Base-by-base conservation (phyloP, 164 flowering plant species). In the Berberis thunbergii region DNA sequence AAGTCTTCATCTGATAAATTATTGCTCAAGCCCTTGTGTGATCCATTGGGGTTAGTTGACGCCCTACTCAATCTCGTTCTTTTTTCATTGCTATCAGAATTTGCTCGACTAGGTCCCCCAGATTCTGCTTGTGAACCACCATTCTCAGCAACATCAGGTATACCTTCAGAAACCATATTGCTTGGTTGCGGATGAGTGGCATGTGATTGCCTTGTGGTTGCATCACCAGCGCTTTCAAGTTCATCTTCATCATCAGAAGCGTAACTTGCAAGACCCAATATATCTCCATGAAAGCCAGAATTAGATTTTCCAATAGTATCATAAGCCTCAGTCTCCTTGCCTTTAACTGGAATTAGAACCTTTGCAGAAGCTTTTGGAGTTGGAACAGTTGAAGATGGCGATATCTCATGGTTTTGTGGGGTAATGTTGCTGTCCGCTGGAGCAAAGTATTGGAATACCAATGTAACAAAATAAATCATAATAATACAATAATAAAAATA, bases 261-360 rank as follows among this genome's bases (percentile, higher is more conserved):
- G 83, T 95, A 95, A 70, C 70, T 94, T 70, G 69, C 88, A 65
- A 95, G 96, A 53, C 99, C 99, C 64, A 91, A 73, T 50, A 95
- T 72, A 78, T 80, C 81, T 50, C 88, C 96, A 63, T 82, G 80
- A 12, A 81, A 57, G 49, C 74, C 73, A 43, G 91, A 82, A 69
- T 65, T 71, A 69, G 86, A 78, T 49, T 81, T 79, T 67, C 64
- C 85, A 80, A 61, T 67, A 66, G 48, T 76, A 70, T 68, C 79
- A 49, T 69, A 73, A 54, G 58, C 59, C 45, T 77, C 76, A 74
- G 71, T 38, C 54, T 75, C 86, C 72, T 74, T 77, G 11, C 61
- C 57, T 71, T 75, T 77, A n/a, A 68, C 72, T 49, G 94, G 83
- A 70, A 81, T 56, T 10, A 82, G 71, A 74, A 83, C 75, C 76